phyloP scores from a whole-genome alignment of 768 basidiomycete species.

The Panaeolus papilionaceus region DNA sequence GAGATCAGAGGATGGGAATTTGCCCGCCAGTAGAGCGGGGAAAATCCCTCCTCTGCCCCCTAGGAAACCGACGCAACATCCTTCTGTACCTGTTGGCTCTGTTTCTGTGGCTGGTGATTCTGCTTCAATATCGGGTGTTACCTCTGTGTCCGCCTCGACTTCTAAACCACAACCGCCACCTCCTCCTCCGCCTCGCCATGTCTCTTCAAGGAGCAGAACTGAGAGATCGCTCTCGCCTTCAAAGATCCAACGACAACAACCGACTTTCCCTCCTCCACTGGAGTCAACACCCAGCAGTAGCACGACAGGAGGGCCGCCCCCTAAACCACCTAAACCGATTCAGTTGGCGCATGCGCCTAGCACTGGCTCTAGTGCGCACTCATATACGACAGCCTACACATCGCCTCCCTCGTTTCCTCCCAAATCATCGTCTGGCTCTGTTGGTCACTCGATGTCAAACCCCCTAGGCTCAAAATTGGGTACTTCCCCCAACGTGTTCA shows the following conservation, averaged over 20 bases:
- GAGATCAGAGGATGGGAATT: slow-evolving; percentile 25
- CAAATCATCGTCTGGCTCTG: not conserved
- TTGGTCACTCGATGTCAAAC: not conserved
- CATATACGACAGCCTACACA: not conserved
- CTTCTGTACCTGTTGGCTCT: not conserved
- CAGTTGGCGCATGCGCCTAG: not conserved
- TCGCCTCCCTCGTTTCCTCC: not conserved
- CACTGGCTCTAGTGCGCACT: not conserved
- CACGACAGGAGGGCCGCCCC: not conserved
- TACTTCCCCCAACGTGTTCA: not conserved
- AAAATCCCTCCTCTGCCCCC: slow-evolving; percentile 57
- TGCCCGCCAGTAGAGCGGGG: not conserved
- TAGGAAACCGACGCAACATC: slow-evolving; percentile 43
- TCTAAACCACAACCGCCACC: slow-evolving; percentile 19
- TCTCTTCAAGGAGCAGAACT: slow-evolving; percentile 19
- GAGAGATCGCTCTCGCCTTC: slow-evolving; percentile 29
- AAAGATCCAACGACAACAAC: slow-evolving; percentile 24
- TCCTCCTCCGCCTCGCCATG: slow-evolving; percentile 48
- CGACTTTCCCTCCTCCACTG: not conserved
- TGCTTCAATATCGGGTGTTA: not conserved
- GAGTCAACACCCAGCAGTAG: not conserved
- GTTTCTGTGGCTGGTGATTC: not conserved
- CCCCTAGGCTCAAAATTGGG: not conserved
- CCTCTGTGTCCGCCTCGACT: slow-evolving; percentile 32
- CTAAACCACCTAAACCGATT: slow-evolving; percentile 1